Percentiles rank a stretch among this genome's conserved stretches.
phyloP scores from a whole-genome alignment of 2,329 filamentous ascomycete species.

The Trichoderma asperellum region DNA sequence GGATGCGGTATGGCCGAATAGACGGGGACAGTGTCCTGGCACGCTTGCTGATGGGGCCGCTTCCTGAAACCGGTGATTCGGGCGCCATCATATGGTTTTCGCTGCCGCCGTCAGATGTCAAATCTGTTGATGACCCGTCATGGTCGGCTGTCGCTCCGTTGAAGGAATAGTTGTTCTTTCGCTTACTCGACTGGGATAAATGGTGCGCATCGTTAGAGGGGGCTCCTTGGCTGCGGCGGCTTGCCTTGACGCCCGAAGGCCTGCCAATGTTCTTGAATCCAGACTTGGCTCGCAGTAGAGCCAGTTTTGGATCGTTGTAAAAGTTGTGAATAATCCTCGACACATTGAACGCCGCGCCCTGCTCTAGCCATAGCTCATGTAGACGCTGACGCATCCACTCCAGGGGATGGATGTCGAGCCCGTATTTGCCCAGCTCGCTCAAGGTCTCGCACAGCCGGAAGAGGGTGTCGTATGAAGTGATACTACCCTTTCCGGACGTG shows the following conservation, averaged over 20 bases:
- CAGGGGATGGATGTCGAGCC: slow-evolving; percentile 55
- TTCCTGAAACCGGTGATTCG: slow-evolving; percentile 25
- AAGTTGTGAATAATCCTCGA: slow-evolving; percentile 56
- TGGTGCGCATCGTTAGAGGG: slow-evolving; percentile 32
- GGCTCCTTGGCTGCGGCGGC: slow-evolving; percentile 33
- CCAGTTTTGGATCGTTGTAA: slow-evolving; percentile 60
- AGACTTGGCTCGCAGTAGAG: slow-evolving; percentile 53
- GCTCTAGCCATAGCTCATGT: slow-evolving; percentile 50
- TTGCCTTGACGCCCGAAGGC: slow-evolving; percentile 53
- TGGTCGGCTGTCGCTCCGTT: slow-evolving; percentile 35
- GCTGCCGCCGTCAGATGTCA: slow-evolving; percentile 37
- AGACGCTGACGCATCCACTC: slow-evolving; percentile 63
- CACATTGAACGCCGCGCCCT: slow-evolving; percentile 55
- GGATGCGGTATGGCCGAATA: slow-evolving; percentile 1
- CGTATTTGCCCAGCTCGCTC: slow-evolving; percentile 57
- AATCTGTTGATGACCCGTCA: slow-evolving; percentile 36
- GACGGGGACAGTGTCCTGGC: slow-evolving; percentile 34
- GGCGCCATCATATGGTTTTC: slow-evolving; percentile 9
- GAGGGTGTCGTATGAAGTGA: slow-evolving; percentile 59
- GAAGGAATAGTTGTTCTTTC: slow-evolving; percentile 41
- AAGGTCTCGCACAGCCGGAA: slow-evolving; percentile 60
- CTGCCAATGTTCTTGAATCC: slow-evolving; percentile 62
- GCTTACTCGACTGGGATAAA: slow-evolving; percentile 38
- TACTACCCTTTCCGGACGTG: slow-evolving; percentile 44
- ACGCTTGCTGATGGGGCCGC: slow-evolving; percentile 34